Conservation (phyloP, 805 yeast genomes). For the Ogataea saltuana region DNA sequence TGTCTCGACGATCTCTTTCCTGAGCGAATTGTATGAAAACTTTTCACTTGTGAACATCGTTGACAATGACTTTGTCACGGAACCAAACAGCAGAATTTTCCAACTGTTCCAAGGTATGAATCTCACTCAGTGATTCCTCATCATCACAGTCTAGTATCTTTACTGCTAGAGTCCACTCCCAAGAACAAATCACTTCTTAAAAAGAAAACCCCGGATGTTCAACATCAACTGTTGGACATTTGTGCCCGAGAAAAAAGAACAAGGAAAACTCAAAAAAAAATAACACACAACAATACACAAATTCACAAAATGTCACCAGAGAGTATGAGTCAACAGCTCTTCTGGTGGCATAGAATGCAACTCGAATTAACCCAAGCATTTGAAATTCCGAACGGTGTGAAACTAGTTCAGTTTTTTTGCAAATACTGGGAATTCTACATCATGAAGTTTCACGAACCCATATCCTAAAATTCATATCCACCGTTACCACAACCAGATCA, state of each 20-base stretch:
- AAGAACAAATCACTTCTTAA: too few relatives aligned
- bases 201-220: not conserved
- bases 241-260: not conserved
- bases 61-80: conserved; percentile 69
- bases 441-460: too few relatives aligned
- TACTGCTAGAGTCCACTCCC: too few relatives aligned
- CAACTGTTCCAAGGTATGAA: conserved; percentile 43
- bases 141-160: too few relatives aligned
- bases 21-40: conserved; percentile 50
- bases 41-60: conserved; percentile 85
- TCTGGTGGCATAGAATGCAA: not conserved
- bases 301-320: not conserved
- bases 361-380: too few relatives aligned
- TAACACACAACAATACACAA: not conserved
- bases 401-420: too few relatives aligned
- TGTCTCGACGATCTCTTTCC: conserved; percentile 38
- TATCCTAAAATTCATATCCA: too few relatives aligned
- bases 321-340: not conserved
- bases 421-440: too few relatives aligned
- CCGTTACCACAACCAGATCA: too few relatives aligned
- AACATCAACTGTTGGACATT: conserved; percentile 12
- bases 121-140: not conserved
- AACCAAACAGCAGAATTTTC: conserved; percentile 58
- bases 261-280: not conserved
- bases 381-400: too few relatives aligned